Evolutionary conservation across 2,329 filamentous ascomycete species (phyloP).

Genomic region (Epichloe uncinata): DNA sequence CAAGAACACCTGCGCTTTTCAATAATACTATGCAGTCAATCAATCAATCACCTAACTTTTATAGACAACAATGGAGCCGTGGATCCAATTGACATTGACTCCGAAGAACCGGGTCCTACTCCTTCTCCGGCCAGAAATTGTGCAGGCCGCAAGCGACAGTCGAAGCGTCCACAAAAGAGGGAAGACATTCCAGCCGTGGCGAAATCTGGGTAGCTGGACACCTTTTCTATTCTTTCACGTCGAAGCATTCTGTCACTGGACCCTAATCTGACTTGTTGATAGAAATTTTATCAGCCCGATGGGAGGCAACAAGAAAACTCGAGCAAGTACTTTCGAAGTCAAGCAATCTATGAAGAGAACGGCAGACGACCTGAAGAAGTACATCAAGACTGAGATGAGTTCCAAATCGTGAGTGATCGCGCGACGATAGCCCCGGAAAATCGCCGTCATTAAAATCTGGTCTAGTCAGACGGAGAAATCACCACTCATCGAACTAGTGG

Average conservation of each 20-base stretch:
- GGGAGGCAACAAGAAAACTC: background rate
- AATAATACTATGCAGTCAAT: background rate
- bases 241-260: background rate
- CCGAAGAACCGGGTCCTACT: background rate
- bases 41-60: background rate
- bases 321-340: background rate
- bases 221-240: background rate
- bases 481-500: background rate
- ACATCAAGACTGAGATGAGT: constrained; percentile 1
- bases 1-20: background rate
- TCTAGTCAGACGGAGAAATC: background rate
- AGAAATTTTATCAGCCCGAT: background rate
- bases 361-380: constrained; percentile 1
- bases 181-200: background rate
- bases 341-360: constrained; percentile 1
- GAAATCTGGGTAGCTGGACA: background rate
- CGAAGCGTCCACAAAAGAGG: background rate
- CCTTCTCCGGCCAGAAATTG: background rate
- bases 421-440: background rate
- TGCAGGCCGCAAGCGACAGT: background rate
- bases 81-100: background rate
- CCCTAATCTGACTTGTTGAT: background rate
- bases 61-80: background rate
- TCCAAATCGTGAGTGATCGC: constrained; percentile 1
- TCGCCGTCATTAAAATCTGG: background rate